A percentile compares a stretch with the other conserved stretches of the same genome.
Conservation (phyloP, 352 stramenopile species). For the Phytopythium chamaehyphon region DNA sequence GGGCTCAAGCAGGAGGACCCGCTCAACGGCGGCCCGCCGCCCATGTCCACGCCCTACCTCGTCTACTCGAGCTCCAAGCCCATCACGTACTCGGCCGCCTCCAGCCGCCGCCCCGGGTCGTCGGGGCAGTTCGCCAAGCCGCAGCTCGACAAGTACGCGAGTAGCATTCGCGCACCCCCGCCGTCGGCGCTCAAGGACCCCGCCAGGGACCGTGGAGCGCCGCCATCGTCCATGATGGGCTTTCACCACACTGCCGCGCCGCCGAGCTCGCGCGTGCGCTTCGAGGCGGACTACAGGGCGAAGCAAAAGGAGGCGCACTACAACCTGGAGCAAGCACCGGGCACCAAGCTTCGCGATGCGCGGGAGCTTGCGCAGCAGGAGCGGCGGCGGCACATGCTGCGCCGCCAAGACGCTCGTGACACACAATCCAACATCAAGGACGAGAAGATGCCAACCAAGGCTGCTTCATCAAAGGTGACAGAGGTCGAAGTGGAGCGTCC, state of each 20-base stretch:
- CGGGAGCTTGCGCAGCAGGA: conserved; percentile 11
- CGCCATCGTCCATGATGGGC: not conserved
- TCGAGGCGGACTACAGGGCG: conserved; percentile 19
- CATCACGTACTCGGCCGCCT: conserved; percentile 4
- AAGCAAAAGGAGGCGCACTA: not conserved
- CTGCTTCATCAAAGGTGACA: not conserved
- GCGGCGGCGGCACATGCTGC: conserved; percentile 10
- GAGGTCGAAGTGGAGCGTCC: conserved; percentile 4
- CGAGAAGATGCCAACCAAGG: not conserved
- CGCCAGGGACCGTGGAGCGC: conserved; percentile 1
- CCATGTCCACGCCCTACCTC: conserved; percentile 42
- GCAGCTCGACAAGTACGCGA: conserved; percentile 4
- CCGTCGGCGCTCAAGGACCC: conserved; percentile 3
- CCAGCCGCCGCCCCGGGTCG: not conserved
- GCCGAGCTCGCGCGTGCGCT: conserved; percentile 34
- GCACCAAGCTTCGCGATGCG: not conserved
- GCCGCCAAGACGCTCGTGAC: conserved; percentile 1
- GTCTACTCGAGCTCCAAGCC: conserved; percentile 29
- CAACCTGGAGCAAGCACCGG: conserved; percentile 1
- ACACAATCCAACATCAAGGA: conserved; percentile 5
- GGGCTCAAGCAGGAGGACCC: conserved; percentile 16
- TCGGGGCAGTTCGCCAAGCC: not conserved
- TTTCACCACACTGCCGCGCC: conserved; percentile 11
- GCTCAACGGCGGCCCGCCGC: conserved; percentile 28
- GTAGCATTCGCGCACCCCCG: conserved; percentile 2